Conservation (phyloP, 2,329 filamentous ascomycete genomes). For the Aspergillus sp. region DNA sequence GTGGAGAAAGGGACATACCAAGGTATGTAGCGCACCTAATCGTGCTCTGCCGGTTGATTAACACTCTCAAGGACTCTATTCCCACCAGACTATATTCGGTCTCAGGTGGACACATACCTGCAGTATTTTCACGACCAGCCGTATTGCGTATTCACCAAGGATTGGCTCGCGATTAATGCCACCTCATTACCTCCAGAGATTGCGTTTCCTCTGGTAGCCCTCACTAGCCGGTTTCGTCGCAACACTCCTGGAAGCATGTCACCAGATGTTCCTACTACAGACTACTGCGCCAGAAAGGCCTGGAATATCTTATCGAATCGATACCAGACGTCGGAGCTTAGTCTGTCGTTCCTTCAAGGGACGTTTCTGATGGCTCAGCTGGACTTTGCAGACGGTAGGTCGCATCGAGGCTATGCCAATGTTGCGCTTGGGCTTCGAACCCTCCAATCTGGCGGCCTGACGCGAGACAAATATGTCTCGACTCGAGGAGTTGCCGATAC, state of each 20-base stretch:
- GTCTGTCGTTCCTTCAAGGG: constrained; percentile 23
- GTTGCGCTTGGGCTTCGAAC: constrained; percentile 22
- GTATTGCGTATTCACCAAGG: constrained; percentile 21
- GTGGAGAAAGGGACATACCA: background rate
- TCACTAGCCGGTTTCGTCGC: constrained; percentile 19
- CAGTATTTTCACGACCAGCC: constrained; percentile 25
- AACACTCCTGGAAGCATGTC: constrained; percentile 4
- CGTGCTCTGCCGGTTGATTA: background rate
- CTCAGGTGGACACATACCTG: constrained; percentile 21
- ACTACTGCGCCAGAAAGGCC: constrained; percentile 16
- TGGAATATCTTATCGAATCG: constrained; percentile 20
- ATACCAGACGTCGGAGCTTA: constrained; percentile 14
- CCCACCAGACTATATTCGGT: constrained; percentile 10
- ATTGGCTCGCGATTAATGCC: constrained; percentile 16
- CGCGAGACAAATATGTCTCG: constrained; percentile 14
- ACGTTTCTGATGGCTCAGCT: constrained; percentile 24
- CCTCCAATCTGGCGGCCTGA: constrained; percentile 21
- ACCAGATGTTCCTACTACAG: background rate
- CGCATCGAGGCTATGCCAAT: constrained; percentile 19
- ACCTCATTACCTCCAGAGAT: constrained; percentile 17
- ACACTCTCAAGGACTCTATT: background rate
- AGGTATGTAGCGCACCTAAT: background rate
- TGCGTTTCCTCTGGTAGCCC: constrained; percentile 20
- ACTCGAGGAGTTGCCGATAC: constrained; percentile 2
- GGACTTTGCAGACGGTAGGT: constrained; percentile 23